A percentile compares a stretch with the other conserved stretches of the same genome.
These are phyloP conservation scores for Lactarius indigo DNA, from an alignment of 768 basidiomycete genomes.

Conservation along the genomic window DNA sequence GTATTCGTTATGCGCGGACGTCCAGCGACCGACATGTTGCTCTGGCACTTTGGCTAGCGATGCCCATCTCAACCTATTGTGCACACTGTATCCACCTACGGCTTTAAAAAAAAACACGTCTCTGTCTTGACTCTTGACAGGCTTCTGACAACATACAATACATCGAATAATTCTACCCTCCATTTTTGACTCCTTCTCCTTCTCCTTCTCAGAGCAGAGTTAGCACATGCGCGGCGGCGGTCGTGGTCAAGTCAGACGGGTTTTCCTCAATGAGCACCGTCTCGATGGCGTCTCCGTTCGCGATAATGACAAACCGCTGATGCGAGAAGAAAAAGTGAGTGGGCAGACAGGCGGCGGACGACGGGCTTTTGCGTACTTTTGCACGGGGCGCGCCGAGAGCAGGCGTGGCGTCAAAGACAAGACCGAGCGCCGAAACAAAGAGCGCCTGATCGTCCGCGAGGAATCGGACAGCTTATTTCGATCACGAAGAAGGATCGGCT, in stretches of 20 bases:
- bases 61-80: neutral
- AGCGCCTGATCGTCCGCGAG: conserved; percentile 56
- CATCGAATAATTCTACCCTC: neutral
- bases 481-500: neutral
- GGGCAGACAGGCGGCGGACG: neutral
- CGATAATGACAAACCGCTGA: conserved; percentile 61
- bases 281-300: conserved; percentile 66
- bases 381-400: conserved; percentile 66
- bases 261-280: conserved; percentile 48
- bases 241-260: conserved; percentile 38
- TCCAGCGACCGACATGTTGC: too few species aligned
- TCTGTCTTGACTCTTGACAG: neutral
- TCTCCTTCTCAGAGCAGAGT: conserved; percentile 31
- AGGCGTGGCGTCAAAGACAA: conserved; percentile 46
- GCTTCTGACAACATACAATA: neutral
- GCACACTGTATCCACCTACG: neutral
- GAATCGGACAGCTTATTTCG: conserved; percentile 35
- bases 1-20: too few species aligned
- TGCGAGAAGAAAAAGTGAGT: neutral
- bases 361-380: conserved; percentile 33
- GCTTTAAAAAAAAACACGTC: neutral
- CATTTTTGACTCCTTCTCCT: neutral
- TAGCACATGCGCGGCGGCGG: conserved; percentile 44
- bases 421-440: conserved; percentile 39
- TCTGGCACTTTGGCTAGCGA: neutral